Base-by-base conservation (phyloP, 78 protist genomes). In the Goniomonas avonlea region DNA sequence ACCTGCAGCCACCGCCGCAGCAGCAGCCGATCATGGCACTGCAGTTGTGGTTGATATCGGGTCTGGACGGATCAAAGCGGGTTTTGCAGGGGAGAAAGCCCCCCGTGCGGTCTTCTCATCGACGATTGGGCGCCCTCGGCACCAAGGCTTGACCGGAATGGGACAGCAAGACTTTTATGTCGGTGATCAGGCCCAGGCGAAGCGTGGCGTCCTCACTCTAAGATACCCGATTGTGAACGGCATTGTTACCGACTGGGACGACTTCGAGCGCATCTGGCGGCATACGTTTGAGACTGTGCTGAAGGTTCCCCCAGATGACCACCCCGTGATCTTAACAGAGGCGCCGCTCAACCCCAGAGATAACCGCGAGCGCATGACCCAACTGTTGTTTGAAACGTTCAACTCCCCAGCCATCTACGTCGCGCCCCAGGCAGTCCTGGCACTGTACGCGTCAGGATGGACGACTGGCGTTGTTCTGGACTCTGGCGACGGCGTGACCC, bases 321-420 rank as follows among this genome's bases (percentile, higher is more conserved):
- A 90, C 80, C 92, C 93, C 56, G 82, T 92, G 3, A 82, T 94
- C 37, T 63, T 94, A 41, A 85, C 94, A 20, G 97, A 94, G 78
- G 91, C 94, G 35, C 92, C 97, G 43, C 73, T 86, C 74, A 93
- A 93, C 84, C 92, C 98, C 23, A 84, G 66, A 55, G 90, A 84
- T n/a, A 92, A 90, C 87, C 79, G 97, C 59, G 97, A 94, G 82
- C 87, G 75, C 83, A 88, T 89, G 88, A 82, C 94, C 25, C 82
- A 90, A 79, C 86, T 94, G 39, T 85, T 93, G 94, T 95, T 93
- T 68, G 97, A 95, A 68, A 87, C 92, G 34, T 91, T 94, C 82
- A 78, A 82, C 65, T 82, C 78, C 20, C 96, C 95, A 15, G 96
- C 95, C 23, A 32, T 93, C 71, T 94, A 87, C 80, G 82, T 96